These are phyloP conservation scores for Saccharomycopsis crataegensis DNA, from an alignment of 1,139 yeast species.

Conservation along the genomic window DNA sequence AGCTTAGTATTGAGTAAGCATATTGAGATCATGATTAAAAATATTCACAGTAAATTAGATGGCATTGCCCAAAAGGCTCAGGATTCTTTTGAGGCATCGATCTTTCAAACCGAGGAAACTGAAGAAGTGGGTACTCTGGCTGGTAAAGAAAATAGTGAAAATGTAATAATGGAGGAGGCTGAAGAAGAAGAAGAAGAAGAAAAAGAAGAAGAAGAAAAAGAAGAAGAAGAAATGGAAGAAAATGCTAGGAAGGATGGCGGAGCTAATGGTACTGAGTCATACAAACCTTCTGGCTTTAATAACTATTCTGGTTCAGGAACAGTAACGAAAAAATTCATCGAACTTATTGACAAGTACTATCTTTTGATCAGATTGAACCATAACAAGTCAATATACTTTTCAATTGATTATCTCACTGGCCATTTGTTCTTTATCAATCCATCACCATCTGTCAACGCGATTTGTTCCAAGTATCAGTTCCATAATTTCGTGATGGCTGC, in stretches of 20 bases:
- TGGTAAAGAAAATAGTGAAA: neutral
- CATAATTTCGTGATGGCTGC: conserved; percentile 26
- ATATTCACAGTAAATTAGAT: conserved; percentile 5
- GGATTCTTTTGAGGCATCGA: neutral
- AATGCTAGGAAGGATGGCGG: neutral
- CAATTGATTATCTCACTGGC: conserved; percentile 42
- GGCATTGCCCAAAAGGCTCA: neutral
- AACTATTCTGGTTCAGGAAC: neutral
- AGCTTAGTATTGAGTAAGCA: conserved; percentile 13
- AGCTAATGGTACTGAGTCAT: too few species aligned
- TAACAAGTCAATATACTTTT: conserved; percentile 32
- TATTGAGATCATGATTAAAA: conserved; percentile 9
- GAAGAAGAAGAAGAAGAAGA: conserved; percentile 1
- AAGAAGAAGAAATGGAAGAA: neutral
- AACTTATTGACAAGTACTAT: conserved; percentile 33
- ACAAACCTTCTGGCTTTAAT: neutral
- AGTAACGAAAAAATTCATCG: conserved; percentile 12
- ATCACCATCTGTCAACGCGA: conserved; percentile 33
- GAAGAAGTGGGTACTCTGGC: neutral
- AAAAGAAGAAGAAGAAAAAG: neutral
- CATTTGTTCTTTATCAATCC: conserved; percentile 39
- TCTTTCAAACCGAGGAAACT: neutral
- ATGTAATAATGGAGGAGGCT: conserved; percentile 3
- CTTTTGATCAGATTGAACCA: conserved; percentile 33
- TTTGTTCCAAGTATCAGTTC: conserved; percentile 34